Evolutionary conservation across 495 filamentous ascomycete genomes (phyloP).

Genomic region (Monascus purpureus): DNA sequence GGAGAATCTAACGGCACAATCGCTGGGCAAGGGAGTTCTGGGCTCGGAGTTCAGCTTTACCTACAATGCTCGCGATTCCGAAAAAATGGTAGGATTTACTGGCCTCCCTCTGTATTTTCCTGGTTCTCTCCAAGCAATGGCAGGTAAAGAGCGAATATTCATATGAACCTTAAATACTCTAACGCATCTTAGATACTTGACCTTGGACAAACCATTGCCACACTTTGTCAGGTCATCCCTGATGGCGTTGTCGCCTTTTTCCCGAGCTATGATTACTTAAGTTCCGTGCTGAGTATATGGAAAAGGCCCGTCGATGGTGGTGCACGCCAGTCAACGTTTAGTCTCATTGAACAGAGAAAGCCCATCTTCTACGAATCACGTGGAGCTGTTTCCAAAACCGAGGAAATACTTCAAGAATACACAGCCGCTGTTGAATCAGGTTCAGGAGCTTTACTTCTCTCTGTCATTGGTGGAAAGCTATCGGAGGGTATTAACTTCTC

Average conservation of each 20-base stretch:
- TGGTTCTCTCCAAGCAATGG: too few species aligned
- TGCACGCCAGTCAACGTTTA: conserved; percentile 15
- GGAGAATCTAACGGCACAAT: conserved; percentile 64
- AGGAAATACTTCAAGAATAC: conserved; percentile 61
- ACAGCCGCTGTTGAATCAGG: conserved; percentile 47
- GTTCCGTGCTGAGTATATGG: conserved; percentile 58
- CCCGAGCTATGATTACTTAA: conserved; percentile 82
- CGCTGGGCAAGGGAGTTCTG: conserved; percentile 37
- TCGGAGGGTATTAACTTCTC: conserved; percentile 98
- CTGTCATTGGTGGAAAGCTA: conserved; percentile 88
- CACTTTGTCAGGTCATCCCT: conserved; percentile 58
- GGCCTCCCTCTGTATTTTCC: too few species aligned
- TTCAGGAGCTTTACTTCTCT: conserved; percentile 70
- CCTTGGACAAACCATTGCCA: conserved; percentile 58
- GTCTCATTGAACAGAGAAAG: conserved; percentile 43
- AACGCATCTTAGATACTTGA: conserved; percentile 44
- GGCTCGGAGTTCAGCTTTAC: conserved; percentile 71
- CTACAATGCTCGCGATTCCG: conserved; percentile 54
- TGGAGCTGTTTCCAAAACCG: conserved; percentile 33
- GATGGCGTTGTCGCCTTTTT: conserved; percentile 96
- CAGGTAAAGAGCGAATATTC: too few species aligned
- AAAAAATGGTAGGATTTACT: conserved; percentile 27
- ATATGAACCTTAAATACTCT: not conserved
- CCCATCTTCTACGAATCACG: conserved; percentile 51
- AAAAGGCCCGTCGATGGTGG: conserved; percentile 24